phyloP scores from a whole-genome alignment of 2,329 filamentous ascomycete genomes.

The Clonostachys sp. region DNA sequence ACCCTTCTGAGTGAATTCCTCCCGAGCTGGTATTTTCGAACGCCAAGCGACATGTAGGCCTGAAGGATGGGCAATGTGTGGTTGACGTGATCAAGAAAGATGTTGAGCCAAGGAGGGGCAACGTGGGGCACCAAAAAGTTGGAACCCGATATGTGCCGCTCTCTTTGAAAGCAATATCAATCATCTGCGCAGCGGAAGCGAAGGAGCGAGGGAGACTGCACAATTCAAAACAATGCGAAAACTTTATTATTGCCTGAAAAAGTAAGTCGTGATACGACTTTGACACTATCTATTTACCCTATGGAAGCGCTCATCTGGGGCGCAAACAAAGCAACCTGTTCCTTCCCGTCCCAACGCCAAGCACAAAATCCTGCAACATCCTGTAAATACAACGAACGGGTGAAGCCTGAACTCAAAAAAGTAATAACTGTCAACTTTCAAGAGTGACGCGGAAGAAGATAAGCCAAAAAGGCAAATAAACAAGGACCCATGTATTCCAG shows the following conservation, averaged over 20 bases:
- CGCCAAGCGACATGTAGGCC: too few relatives aligned
- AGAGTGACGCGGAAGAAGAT: not conserved
- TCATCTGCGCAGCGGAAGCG: too few relatives aligned
- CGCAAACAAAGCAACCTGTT: not conserved
- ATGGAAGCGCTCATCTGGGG: not conserved
- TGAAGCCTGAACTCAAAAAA: not conserved
- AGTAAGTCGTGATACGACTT: not conserved
- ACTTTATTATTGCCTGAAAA: not conserved
- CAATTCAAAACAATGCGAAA: too few relatives aligned
- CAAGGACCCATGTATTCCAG: too few relatives aligned
- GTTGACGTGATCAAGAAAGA: not conserved
- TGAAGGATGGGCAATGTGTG: not conserved
- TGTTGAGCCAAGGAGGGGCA: not conserved
- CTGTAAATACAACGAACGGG: not conserved
- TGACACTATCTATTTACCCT: not conserved
- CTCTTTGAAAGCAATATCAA: not conserved
- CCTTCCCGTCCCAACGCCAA: not conserved
- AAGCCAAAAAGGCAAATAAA: not conserved
- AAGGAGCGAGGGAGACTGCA: not conserved
- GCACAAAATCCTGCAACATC: not conserved
- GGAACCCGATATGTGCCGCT: not conserved
- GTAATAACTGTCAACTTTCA: not conserved
- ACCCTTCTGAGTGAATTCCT: too few relatives aligned
- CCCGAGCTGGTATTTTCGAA: too few relatives aligned
- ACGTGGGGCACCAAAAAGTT: conserved; percentile 1